Conservation (phyloP, 305 asterid species). For the Rubia balearica region DNA sequence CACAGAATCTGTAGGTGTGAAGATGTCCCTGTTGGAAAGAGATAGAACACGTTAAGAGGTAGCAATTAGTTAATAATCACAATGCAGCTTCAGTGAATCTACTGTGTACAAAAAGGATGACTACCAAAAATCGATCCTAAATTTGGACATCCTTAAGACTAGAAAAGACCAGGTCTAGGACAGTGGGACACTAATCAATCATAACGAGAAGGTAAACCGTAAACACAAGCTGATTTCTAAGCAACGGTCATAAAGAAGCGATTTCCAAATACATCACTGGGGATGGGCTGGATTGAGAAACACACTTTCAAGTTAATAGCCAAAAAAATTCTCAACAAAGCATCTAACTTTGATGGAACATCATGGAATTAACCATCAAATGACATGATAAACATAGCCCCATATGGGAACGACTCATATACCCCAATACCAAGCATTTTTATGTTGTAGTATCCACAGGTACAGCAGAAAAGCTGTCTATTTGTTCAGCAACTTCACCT, state of each 20-base stretch:
- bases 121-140: background rate
- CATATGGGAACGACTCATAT: background rate
- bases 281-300: background rate
- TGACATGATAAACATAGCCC: background rate
- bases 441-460: background rate
- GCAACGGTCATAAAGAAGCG: background rate
- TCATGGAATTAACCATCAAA: background rate
- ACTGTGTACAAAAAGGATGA: background rate
- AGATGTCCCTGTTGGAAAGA: conserved; percentile 81
- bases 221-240: background rate
- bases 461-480: background rate
- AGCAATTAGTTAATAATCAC: background rate
- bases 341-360: background rate
- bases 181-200: background rate
- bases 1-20: conserved; percentile 95
- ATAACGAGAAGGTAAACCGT: background rate
- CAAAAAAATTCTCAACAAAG: background rate
- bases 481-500: background rate
- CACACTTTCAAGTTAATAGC: background rate
- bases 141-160: background rate
- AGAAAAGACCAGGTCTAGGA: background rate
- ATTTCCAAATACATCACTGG: background rate
- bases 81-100: no score
- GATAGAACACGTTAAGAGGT: background rate
- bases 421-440: background rate